Evolutionary conservation across 1,284 basidiomycete species (phyloP).

Genomic region (Sporisorium scitamineum): DNA sequence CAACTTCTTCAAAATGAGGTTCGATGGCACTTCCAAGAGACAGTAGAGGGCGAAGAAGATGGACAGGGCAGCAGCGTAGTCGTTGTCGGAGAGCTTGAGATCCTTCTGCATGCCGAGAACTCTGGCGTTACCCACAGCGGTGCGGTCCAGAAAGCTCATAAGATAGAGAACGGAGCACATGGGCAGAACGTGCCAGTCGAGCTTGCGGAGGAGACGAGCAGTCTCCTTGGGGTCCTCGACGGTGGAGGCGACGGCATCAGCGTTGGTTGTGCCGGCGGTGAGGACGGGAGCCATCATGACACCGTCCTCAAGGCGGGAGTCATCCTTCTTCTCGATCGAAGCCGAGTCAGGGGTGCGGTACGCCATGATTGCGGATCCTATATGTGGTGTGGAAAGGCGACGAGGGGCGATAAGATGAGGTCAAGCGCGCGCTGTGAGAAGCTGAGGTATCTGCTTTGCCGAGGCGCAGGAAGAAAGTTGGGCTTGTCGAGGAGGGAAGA

Average conservation of each 20-base stretch:
- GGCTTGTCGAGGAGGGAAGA: background rate
- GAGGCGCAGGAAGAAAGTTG: background rate
- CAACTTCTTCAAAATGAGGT: slow-evolving; percentile 74
- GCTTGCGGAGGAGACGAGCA: slow-evolving; percentile 44
- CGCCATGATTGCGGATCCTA: slow-evolving; percentile 23
- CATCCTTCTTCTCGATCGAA: slow-evolving; percentile 54
- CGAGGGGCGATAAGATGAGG: background rate
- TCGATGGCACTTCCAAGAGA: slow-evolving; percentile 77
- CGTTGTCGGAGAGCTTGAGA: slow-evolving; percentile 69
- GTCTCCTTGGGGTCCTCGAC: slow-evolving; percentile 44
- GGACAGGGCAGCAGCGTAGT: slow-evolving; percentile 70
- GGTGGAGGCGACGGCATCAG: slow-evolving; percentile 41
- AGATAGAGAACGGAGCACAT: slow-evolving; percentile 75
- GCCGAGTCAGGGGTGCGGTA: slow-evolving; percentile 39
- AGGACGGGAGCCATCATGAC: slow-evolving; percentile 42
- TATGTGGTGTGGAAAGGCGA: background rate
- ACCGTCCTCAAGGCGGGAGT: slow-evolving; percentile 44
- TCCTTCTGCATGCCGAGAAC: slow-evolving; percentile 70
- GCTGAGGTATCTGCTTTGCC: background rate
- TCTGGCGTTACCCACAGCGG: slow-evolving; percentile 83
- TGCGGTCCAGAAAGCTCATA: slow-evolving; percentile 80
- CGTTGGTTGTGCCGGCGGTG: slow-evolving; percentile 42
- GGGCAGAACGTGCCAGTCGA: slow-evolving; percentile 57
- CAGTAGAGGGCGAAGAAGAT: slow-evolving; percentile 75
- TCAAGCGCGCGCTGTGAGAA: background rate